Base-by-base conservation (phyloP, 306 rosid species). In the Canavalia ensiformis region DNA sequence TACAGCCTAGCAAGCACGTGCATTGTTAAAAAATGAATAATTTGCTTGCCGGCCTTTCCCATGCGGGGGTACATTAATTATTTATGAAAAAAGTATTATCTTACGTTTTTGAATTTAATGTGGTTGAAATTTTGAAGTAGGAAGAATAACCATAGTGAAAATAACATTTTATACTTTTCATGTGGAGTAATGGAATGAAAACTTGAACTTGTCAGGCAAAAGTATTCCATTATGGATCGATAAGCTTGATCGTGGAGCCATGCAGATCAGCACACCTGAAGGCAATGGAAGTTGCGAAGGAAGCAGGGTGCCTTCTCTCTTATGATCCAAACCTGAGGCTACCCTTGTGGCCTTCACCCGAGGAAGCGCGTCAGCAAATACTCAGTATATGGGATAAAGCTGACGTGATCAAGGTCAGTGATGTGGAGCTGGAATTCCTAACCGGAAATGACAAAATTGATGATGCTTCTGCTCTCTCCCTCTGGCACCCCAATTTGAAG, bases 201-300 rank as follows among this genome's bases (percentile, higher is more conserved):
- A 63, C 2, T 66, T 66, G 50, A 31, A 4, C 10, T 28, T 49
- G 91, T 92, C 62, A 95, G 99, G 97, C 97, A 3, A 95, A 93
- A 59, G 90, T 91, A 11, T 95, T 93, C 78, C 99, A 93, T 84
- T 93, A 95, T 30, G 99, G 99, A 76, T 95, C 98, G 0, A 93
- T 95, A 66, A 93, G 98, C 82, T 88, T 95, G 97, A 95, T 95
- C 42, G 99, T 91, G 86, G 99, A 95, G 90, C 98, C 99, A 60
- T 93, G 98, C 87, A 88, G 99, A 84, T 91, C 99, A 2, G 98
- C 99, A 6, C 99, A 95, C 85, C 18, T 95, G 30, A 93, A 87
- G 86, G 99, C 99, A 13, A 90, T 95, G 94, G 85, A 95, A 74
- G 92, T 82, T 51, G 98, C 99, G 0, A 95, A 85, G 81, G 97